These are phyloP conservation scores for Claviceps humidiphila DNA, from an alignment of 2,329 filamentous ascomycete genomes.

Conservation along the genomic window DNA sequence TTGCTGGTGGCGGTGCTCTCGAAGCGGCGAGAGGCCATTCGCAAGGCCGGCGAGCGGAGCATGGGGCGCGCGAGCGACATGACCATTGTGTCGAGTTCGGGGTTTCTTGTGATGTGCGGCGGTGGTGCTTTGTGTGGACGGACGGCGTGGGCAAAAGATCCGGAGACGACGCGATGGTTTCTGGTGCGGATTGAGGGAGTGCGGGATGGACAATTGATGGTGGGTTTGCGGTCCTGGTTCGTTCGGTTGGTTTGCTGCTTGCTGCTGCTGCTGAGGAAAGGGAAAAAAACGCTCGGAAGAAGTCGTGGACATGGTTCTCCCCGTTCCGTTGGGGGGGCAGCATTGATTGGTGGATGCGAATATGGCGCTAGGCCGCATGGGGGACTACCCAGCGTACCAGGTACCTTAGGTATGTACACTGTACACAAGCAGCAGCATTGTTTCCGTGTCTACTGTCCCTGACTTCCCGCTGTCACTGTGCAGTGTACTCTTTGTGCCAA, in stretches of 20 bases:
- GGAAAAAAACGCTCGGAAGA: slow-evolving; percentile 35
- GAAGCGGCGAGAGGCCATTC: slow-evolving; percentile 41
- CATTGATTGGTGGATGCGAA: slow-evolving; percentile 7
- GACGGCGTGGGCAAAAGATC: neutral
- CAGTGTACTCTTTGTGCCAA: no score
- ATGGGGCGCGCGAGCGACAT: slow-evolving; percentile 28
- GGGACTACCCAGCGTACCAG: slow-evolving; percentile 2
- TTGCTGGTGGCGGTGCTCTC: slow-evolving; percentile 39
- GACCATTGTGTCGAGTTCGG: slow-evolving; percentile 13
- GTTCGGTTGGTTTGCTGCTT: slow-evolving; percentile 1
- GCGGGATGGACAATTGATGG: slow-evolving; percentile 23
- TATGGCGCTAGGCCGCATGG: slow-evolving; percentile 17
- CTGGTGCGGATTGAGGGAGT: neutral
- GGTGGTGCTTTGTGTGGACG: neutral
- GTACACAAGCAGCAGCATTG: no score
- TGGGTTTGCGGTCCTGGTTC: slow-evolving; percentile 10
- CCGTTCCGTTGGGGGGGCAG: slow-evolving; percentile 6
- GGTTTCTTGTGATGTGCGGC: neutral
- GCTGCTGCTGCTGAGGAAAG: slow-evolving; percentile 13
- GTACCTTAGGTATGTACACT: no score
- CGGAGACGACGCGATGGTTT: slow-evolving; percentile 1
- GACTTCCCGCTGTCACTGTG: no score
- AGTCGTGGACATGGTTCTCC: slow-evolving; percentile 22
- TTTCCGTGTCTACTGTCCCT: no score
- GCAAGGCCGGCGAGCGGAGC: slow-evolving; percentile 33